Evolutionary conservation across 495 filamentous ascomycete genomes (phyloP).

Genomic region (Penicillium steckii): DNA sequence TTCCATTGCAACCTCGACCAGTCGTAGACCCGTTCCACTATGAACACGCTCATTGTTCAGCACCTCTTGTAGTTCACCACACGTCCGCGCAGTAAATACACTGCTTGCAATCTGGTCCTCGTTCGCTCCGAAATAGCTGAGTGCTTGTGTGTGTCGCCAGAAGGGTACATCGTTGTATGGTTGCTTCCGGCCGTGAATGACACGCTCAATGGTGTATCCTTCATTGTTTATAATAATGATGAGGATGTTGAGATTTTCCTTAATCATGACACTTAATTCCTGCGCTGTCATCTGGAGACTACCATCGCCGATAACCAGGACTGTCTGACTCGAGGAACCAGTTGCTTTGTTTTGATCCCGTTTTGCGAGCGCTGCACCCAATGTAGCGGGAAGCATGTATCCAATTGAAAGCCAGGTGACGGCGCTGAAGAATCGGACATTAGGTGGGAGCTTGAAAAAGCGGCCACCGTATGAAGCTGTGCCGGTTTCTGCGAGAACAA

Average conservation of each 20-base stretch:
- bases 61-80: slow-evolving; percentile 35
- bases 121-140: slow-evolving; percentile 43
- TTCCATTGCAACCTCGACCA: slow-evolving; percentile 49
- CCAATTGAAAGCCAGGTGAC: slow-evolving; percentile 47
- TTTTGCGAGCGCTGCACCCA: slow-evolving; percentile 49
- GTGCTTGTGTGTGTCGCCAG: slow-evolving; percentile 59
- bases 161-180: slow-evolving; percentile 69
- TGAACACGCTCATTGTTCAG: slow-evolving; percentile 31
- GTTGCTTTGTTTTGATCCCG: slow-evolving; percentile 27
- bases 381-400: slow-evolving; percentile 47
- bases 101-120: slow-evolving; percentile 26
- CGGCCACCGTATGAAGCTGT: slow-evolving; percentile 36
- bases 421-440: slow-evolving; percentile 32
- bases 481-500: slow-evolving; percentile 43
- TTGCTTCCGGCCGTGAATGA: slow-evolving; percentile 70
- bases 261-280: slow-evolving; percentile 75
- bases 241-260: slow-evolving; percentile 63
- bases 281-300: slow-evolving; percentile 77
- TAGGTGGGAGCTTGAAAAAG: slow-evolving; percentile 26
- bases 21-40: slow-evolving; percentile 38
- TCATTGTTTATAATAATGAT: slow-evolving; percentile 76
- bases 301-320: slow-evolving; percentile 82
- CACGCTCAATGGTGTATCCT: slow-evolving; percentile 75
- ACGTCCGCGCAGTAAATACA: slow-evolving; percentile 31
- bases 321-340: slow-evolving; percentile 30